Base-by-base conservation (phyloP, 2,329 filamentous ascomycete genomes). In the Fusarium sterilihyphosum region DNA sequence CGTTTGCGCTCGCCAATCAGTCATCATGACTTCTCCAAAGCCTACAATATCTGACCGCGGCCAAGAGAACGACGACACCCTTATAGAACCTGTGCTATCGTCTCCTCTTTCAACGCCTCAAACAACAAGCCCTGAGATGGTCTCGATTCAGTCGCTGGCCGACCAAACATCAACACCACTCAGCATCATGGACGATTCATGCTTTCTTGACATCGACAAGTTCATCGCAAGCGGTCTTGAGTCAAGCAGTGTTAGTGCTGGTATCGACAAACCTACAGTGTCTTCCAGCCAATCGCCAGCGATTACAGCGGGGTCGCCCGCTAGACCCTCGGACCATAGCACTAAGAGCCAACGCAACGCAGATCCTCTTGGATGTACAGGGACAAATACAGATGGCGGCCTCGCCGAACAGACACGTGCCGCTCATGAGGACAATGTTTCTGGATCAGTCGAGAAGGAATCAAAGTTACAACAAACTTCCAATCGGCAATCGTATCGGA, bases 111-210 rank as follows among this genome's bases (percentile, higher is more conserved):
- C 78, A 22, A 76, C 78, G 16, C 71, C 75, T 33, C 58, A 70
- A 44, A 79, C 77, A 24, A 76, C 75, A 68, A 80, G 78, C 40
- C 77, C 76, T 37, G 78, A 78, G 56, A 78, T 77, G 61, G 73
- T 72, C 62, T 77, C 75, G 14, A 78, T 80, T 54, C 74, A 75
- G 68, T 79, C 78, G 65, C 76, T 80, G 66, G 77, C 74, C 74
- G 78, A 80, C 59, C 77, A 78, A 58, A 80, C 64, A 44, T 71
- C 71, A 59, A 80, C 79, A 65, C 79, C 79, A 44, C 68, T 80
- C 53, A 80, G 79, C 56, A 75, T 79, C 58, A 70, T 80, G 58
- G 74, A 79, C 67, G 79, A 80, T 65, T 78, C 77, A 61, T 78
- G 67, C 57, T 73, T 68, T 47, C 49, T 67, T 41, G 72, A 68